Base-by-base conservation (phyloP, 2,329 filamentous ascomycete species). In the Talaromyces atroroseus region DNA sequence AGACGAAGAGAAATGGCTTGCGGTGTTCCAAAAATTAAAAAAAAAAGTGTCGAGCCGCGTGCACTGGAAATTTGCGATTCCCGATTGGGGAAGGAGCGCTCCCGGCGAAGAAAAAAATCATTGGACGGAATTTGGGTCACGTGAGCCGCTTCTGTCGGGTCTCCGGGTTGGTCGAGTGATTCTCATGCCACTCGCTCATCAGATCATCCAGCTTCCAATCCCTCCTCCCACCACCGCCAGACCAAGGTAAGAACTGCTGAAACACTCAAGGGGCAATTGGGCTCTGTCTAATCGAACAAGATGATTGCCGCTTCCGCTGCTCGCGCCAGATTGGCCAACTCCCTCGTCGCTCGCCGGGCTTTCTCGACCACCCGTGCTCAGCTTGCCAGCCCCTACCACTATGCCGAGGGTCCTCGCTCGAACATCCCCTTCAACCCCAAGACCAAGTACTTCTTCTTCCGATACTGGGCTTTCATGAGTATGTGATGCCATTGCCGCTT, bases 381-480 rank as follows among this genome's bases (percentile, higher is more conserved):
- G 76, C 79, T 95, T 74, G 84, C 82, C 68, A 95, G 90, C 74
- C 92, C 92, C 63, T 96, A 95, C 87, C 94, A 99, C 83, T 99
- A 99, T 82, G 88, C 92, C 67, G 92, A 97, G 81, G 94, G 92
- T 64, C 89, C 92, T 71, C 88, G 90, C 78, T 87, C 83, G 81
- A 97, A 96, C 84, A 78, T 99, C 64, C 94, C 94, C 65, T 99
- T 99, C 86, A 95, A 99, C 83, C 89, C 94, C 65, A 82, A 90
- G 79, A 92, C 86, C 73, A 89, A 86, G 78, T 88, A 82, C 79
- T 99, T 99, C 75, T 83, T 80, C 64, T 61, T 90, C 66, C 82
- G 87, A 77, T 99, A 88, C 86, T 95, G 90, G 88, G 72, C 73
- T 62, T 94, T 89, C 80, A 86, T 86, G 82, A 74, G 86, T 89